Evolutionary conservation across 2,329 filamentous ascomycete species (phyloP), one percentile per base, ranked within the genome.

Genomic region (Microcyclospora pomicola): DNA sequence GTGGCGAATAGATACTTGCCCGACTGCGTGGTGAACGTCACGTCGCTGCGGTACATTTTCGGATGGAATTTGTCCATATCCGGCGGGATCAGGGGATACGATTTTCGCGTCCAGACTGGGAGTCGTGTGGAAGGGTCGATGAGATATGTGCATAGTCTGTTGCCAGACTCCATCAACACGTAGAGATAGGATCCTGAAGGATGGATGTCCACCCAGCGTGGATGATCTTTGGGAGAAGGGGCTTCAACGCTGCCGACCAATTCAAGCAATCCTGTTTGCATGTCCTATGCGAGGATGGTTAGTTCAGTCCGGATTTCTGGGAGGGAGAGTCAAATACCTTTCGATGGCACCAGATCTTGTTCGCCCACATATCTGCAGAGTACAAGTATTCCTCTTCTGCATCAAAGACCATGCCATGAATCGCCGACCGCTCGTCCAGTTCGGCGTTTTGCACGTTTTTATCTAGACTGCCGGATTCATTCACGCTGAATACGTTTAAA

Each of bases 131-230:
- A 59, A 39, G 77, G 73, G 58, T 91, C 80, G 60, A 93, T 76
- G 47, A 82, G 71, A 60, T 91, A 93, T 51, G 86, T 80, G 58
- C 76, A 84, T 40, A 93, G 64, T 36, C 80, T 69, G 64, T 93
- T 93, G 38, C 84, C 83, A n/a, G 78, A 80, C 62, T 93, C 85
- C 82, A 91, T 92, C 49, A 93, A 69, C 6, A 74, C 83, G 62
- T 92, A 93, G 40, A 93, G 69, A 59, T 85, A 86, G 41, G 77
- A 72, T 14, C 82, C 83, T 1, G 73, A 73, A 2, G 80, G 79
- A 58, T 88, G 82, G 56, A 92, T 79, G 49, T 83, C 83, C 11
- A 92, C 82, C 85, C 85, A 93, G 52, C 85, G 75, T 12, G 85
- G 85, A 58, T 91, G 85, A 59, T 93, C 85, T 43, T 70, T 69